Evolutionary conservation across 208 protist genomes (phyloP), one percentile per base, ranked within the genome.

Genomic region (Leishmania amazonensis): DNA sequence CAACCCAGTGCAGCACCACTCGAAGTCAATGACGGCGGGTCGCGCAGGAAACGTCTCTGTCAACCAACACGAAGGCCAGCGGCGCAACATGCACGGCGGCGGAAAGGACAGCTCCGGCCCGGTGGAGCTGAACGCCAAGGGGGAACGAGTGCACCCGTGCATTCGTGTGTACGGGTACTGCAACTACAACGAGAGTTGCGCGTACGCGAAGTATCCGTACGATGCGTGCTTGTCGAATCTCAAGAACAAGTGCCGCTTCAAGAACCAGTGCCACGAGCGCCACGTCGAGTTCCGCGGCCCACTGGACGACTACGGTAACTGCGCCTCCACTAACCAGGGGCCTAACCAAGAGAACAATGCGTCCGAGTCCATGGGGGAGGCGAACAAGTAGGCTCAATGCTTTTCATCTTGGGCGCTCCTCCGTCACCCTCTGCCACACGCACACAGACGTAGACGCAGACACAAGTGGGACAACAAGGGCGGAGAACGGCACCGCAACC

Each of bases 91-190:
- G 73, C 83, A 78, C 58, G 79, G 79, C 53, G 78, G 76, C 49
- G 78, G 81, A 5, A 88, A 81, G 67, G 81, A 78, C 53, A 82
- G 62, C 78, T 58, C 54, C 76, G 64, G 53, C 40, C 68, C 85
- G 1, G 78, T 90, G 42, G 89, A 91, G 74, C 40, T 87, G 42
- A 92, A 90, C 64, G 90, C 84, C 40, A 78, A 88, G 71, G 89
- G 89, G 28, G 91, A 96, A 76, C 90, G 91, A 24, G 81, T 96
- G 58, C 94, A 97, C 83, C 94, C 94, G 40, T 97, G 94, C 81
- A 89, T 96, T 60, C 94, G 94, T 64, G 94, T 97, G 57, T 97
- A 97, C 79, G 91, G 93, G 65, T 95, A 90, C 87, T 97, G 94
- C 83, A 96, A 97, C 86, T 97, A 97, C 89, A 93, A 93, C 79